Evolutionary conservation across 2,329 filamentous ascomycete species (phyloP), one percentile per base, ranked within the genome.

Genomic region (Alternaria longipes): DNA sequence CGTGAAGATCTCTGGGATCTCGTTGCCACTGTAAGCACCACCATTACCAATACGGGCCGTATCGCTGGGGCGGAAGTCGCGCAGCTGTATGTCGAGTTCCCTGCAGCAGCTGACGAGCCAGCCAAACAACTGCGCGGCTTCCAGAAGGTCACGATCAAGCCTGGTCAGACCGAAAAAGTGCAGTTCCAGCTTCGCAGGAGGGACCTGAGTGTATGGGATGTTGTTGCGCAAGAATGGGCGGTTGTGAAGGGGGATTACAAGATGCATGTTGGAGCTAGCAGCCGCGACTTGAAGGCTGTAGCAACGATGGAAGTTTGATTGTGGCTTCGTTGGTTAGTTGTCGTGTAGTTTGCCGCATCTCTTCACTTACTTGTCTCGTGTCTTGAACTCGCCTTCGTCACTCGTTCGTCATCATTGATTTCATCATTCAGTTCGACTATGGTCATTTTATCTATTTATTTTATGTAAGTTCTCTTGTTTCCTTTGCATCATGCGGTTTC

Each of bases 251-350:
- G 38, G 2, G 36, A 44, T 7, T 53, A 53, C 5, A 34, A 30
- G 38, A 42, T 53, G 22, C 24, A 53, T 44, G 24, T 44, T 24
- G 36, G 49, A n/a, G 49, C 49, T 12, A 52, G 49, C 22, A 52
- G 24, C 4, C 49, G 36, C 4, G 24, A 41, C 20, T 2, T 24
- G 14, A 50, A 30, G 5, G 18, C 11, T 42, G 18, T 14, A 5
- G 40, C 40, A 22, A 14, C 11, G 5, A 42, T 42, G n/a, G n/a
- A n/a, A n/a, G n/a, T n/a, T n/a, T n/a, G n/a, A n/a, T n/a, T n/a
- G n/a, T n/a, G n/a, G n/a, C n/a, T n/a, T n/a, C n/a, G n/a, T n/a
- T n/a, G n/a, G n/a, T n/a, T n/a, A n/a, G n/a, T n/a, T n/a, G n/a
- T n/a, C n/a, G n/a, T n/a, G n/a, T n/a, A n/a, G n/a, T n/a, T n/a